A percentile compares a stretch with the other conserved stretches of the same genome.
phyloP scores from a whole-genome alignment of 148 eudicot species.

The Simmondsia chinensis region DNA sequence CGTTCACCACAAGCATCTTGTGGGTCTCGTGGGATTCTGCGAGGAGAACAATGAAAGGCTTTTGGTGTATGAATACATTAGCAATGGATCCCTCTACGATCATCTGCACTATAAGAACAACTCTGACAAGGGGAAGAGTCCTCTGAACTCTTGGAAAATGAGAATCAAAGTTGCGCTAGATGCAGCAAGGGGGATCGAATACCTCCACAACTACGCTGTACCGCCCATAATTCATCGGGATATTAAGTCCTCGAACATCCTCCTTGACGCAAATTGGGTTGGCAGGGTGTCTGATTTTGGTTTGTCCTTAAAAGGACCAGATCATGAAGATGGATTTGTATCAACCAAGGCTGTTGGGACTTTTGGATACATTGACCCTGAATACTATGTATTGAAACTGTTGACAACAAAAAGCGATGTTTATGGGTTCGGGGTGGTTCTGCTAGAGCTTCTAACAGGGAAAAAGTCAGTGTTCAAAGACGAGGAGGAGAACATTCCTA shows the following conservation, averaged over 20 bases:
- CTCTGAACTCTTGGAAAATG: constrained; percentile 39
- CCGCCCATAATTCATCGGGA: constrained; percentile 66
- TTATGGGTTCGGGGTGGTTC: constrained; percentile 57
- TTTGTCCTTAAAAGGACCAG: constrained; percentile 31
- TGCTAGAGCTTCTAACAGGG: constrained; percentile 52
- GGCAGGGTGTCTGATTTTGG: constrained; percentile 59
- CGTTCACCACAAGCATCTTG: constrained; percentile 61
- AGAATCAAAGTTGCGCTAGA: constrained; percentile 55
- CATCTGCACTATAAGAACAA: constrained; percentile 29
- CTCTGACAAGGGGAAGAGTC: constrained; percentile 10
- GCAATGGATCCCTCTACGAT: constrained; percentile 41
- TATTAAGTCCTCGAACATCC: constrained; percentile 52
- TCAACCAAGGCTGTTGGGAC: constrained; percentile 39
- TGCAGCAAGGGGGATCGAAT: constrained; percentile 56
- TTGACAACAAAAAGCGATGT: constrained; percentile 56
- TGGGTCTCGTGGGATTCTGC: constrained; percentile 48
- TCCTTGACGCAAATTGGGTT: constrained; percentile 48
- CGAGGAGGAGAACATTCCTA: constrained; percentile 20
- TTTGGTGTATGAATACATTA: constrained; percentile 48
- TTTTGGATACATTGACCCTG: constrained; percentile 58
- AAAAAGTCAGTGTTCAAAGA: constrained; percentile 46
- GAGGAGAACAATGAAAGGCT: constrained; percentile 42
- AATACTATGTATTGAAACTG: constrained; percentile 39
- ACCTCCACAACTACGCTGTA: constrained; percentile 57
- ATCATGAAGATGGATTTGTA: constrained; percentile 22